phyloP scores from a whole-genome alignment of 176 grass and related monocot species.

The Oryza nivara region DNA sequence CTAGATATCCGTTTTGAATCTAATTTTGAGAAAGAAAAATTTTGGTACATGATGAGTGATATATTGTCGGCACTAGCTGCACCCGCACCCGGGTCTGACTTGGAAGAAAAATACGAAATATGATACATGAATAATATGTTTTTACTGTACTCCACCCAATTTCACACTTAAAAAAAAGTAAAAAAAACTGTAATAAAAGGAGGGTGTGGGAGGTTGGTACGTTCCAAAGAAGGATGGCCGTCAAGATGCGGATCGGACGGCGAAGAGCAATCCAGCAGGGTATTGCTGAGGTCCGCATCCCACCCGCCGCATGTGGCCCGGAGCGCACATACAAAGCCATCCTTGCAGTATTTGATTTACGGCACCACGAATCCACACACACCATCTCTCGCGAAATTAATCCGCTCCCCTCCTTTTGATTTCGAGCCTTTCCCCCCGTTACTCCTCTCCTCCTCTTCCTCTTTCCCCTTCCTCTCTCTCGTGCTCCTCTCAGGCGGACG shows the following conservation, averaged over 20 bases:
- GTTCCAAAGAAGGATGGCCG: background rate
- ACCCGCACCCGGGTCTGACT: no score
- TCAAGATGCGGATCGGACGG: slow-evolving; percentile 50
- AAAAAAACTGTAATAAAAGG: background rate
- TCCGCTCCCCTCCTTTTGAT: slow-evolving; percentile 4
- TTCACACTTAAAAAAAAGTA: no score
- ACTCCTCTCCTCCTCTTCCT: background rate
- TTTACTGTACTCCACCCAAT: no score
- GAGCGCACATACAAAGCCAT: background rate
- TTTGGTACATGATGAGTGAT: no score
- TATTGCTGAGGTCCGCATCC: background rate
- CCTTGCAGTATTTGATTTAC: slow-evolving; percentile 12
- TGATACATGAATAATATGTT: no score
- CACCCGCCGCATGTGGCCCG: slow-evolving; percentile 23
- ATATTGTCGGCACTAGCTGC: no score
- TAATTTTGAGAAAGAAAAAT: no score
- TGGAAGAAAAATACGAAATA: no score
- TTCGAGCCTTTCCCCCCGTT: background rate
- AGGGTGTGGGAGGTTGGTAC: background rate
- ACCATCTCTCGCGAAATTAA: slow-evolving; percentile 12
- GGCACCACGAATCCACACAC: background rate
- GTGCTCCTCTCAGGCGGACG: background rate
- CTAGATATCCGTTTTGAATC: no score
- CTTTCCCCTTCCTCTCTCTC: slow-evolving; percentile 1
- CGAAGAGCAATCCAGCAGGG: background rate